These are phyloP conservation scores for Aureobasidium sp. DNA, from an alignment of 2,329 filamentous ascomycete species.

Conservation along the genomic window DNA sequence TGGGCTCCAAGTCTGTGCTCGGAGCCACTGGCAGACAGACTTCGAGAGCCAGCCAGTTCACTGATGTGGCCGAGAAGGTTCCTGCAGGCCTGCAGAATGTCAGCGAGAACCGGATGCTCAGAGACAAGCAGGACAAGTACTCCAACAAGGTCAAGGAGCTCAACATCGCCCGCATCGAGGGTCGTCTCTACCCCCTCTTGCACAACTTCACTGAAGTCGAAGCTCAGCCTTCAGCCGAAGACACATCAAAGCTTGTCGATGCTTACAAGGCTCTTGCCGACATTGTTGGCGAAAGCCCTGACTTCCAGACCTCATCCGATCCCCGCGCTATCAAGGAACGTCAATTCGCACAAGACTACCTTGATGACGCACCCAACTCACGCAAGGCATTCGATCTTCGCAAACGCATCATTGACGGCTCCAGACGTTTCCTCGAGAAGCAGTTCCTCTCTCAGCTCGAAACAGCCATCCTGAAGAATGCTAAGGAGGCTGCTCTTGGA, in stretches of 20 bases:
- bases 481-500: constrained; percentile 80
- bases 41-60: constrained; percentile 27
- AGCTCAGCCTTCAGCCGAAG: constrained; percentile 58
- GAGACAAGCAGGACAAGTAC: constrained; percentile 79
- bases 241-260: constrained; percentile 58
- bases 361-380: constrained; percentile 66
- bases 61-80: constrained; percentile 42
- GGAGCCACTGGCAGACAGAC: constrained; percentile 60
- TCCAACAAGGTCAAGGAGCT: constrained; percentile 71
- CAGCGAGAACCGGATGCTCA: constrained; percentile 67
- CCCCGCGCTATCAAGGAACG: constrained; percentile 65
- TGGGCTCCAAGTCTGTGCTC: constrained; percentile 79
- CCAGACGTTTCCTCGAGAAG: constrained; percentile 71
- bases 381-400: constrained; percentile 58
- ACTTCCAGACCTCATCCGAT: constrained; percentile 51
- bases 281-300: constrained; percentile 66
- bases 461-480: constrained; percentile 69
- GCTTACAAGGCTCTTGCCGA: constrained; percentile 75
- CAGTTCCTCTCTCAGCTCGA: constrained; percentile 75
- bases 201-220: constrained; percentile 71
- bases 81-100: constrained; percentile 39
- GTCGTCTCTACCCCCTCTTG: constrained; percentile 64
- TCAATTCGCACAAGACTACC: constrained; percentile 67
- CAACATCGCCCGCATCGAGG: constrained; percentile 63
- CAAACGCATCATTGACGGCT: constrained; percentile 72